Conservation (phyloP, 2,329 filamentous ascomycete species). For the Stagonosporopsis vannaccii region DNA sequence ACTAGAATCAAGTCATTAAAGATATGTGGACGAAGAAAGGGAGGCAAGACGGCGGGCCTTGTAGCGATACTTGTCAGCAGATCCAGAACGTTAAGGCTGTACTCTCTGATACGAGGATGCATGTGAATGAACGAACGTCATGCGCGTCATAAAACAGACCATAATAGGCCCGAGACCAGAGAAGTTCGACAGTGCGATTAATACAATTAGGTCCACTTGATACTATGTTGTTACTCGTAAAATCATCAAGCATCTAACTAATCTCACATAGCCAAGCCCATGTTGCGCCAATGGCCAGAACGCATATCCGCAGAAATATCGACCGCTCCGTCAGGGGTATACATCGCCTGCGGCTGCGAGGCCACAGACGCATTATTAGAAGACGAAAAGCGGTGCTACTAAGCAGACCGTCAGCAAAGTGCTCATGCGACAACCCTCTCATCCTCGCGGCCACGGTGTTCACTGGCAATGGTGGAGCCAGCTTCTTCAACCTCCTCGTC, state of each 20-base stretch:
- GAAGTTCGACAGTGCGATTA: not conserved
- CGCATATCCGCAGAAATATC: constrained; percentile 11
- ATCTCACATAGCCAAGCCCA: constrained; percentile 11
- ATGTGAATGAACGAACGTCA: not conserved
- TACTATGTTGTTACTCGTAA: constrained; percentile 8
- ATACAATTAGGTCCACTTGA: constrained; percentile 9
- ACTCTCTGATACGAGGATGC: too few species aligned
- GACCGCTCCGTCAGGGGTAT: constrained; percentile 44
- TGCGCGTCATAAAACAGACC: too few species aligned
- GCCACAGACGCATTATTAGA: constrained; percentile 35
- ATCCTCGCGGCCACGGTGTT: constrained; percentile 57
- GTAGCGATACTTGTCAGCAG: too few species aligned
- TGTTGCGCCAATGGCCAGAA: constrained; percentile 2
- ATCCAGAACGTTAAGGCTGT: too few species aligned
- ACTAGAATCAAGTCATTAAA: too few species aligned
- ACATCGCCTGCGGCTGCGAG: constrained; percentile 35
- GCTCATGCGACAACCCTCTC: constrained; percentile 50
- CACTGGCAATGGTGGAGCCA: constrained; percentile 49
- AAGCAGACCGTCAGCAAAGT: constrained; percentile 25
- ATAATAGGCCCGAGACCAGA: not conserved
- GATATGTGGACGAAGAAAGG: too few species aligned
- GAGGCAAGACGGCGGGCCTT: too few species aligned
- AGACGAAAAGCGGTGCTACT: constrained; percentile 29
- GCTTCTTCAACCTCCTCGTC: constrained; percentile 71
- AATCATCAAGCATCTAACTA: constrained; percentile 11